Conservation (phyloP, 352 stramenopile species). For the Detonula confervacea region DNA sequence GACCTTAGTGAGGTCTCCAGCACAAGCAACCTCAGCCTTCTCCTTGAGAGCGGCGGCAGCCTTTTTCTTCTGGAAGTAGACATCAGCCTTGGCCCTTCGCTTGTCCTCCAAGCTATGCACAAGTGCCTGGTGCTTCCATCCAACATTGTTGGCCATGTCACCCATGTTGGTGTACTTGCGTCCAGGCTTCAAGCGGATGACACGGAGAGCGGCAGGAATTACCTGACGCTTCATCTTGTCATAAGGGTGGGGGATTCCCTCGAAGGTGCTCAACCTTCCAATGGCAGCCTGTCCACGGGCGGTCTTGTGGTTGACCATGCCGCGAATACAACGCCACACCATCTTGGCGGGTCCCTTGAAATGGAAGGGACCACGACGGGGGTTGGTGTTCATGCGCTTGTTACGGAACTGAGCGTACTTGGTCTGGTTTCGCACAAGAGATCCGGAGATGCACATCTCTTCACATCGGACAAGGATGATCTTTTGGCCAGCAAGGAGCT, state of each 20-base stretch:
- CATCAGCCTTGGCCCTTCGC: constrained; percentile 90
- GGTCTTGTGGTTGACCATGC: constrained; percentile 99
- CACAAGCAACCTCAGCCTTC: constrained; percentile 88
- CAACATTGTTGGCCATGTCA: constrained; percentile 93
- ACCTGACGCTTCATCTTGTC: constrained; percentile 99
- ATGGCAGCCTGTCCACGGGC: constrained; percentile 94
- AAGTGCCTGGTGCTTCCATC: constrained; percentile 97
- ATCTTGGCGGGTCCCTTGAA: constrained; percentile 97
- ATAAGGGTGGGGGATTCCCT: constrained; percentile 98
- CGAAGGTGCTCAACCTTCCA: constrained; percentile 96
- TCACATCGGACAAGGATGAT: constrained; percentile 98
- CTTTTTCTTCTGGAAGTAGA: constrained; percentile 99
- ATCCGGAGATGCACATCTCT: constrained; percentile 98
- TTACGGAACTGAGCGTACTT: constrained; percentile 99
- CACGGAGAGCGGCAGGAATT: constrained; percentile 93
- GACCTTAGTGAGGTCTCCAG: constrained; percentile 79
- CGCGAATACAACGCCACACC: constrained; percentile 92
- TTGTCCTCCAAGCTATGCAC: constrained; percentile 92
- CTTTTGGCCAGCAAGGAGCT: constrained; percentile 98
- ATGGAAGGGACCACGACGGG: constrained; percentile 94
- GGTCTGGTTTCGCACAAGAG: constrained; percentile 87
- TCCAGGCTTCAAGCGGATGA: constrained; percentile 92
- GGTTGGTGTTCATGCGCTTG: constrained; percentile 99
- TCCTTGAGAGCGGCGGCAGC: constrained; percentile 87
- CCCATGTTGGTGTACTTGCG: constrained; percentile 95